phyloP scores from a whole-genome alignment of 2,329 filamentous ascomycete species.

The Monosporascus ibericus region DNA sequence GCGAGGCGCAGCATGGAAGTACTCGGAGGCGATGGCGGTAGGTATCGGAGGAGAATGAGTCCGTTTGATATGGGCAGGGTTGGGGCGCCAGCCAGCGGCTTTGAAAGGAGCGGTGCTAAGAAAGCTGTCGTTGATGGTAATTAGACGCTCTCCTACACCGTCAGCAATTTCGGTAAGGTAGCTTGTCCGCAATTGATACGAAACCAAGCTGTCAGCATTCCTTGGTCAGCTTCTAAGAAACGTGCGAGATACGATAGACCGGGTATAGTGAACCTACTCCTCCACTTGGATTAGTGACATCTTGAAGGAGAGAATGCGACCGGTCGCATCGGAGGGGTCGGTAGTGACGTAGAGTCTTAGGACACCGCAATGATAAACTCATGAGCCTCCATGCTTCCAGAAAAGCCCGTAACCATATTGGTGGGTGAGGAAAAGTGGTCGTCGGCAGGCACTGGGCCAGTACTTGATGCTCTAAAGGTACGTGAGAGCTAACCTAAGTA shows the following conservation, averaged over 20 bases:
- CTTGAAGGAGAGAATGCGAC: constrained; percentile 2
- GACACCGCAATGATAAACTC: too few relatives aligned
- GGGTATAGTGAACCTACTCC: constrained; percentile 15
- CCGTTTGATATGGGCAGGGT: constrained; percentile 69
- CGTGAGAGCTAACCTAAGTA: too few relatives aligned
- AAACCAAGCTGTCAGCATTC: constrained; percentile 56
- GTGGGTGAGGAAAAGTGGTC: too few relatives aligned
- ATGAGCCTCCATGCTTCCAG: too few relatives aligned
- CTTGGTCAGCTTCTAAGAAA: constrained; percentile 9
- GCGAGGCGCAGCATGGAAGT: constrained; percentile 66
- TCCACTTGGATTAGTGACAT: constrained; percentile 26
- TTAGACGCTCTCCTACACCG: constrained; percentile 76
- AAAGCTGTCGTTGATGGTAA: constrained; percentile 73
- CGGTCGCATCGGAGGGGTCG: neutral
- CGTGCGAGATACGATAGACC: neutral
- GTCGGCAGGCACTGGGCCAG: too few relatives aligned
- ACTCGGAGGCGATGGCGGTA: constrained; percentile 74
- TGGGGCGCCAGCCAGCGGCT: constrained; percentile 72
- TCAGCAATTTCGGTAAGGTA: constrained; percentile 78
- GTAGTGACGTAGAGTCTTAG: too few relatives aligned
- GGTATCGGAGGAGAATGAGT: constrained; percentile 84
- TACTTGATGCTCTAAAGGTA: too few relatives aligned
- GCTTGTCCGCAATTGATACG: constrained; percentile 74
- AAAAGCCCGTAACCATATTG: too few relatives aligned
- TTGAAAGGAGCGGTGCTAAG: constrained; percentile 78